phyloP scores from a whole-genome alignment of 371 early-diverging fungal genomes.

The Globomyces sp. region DNA sequence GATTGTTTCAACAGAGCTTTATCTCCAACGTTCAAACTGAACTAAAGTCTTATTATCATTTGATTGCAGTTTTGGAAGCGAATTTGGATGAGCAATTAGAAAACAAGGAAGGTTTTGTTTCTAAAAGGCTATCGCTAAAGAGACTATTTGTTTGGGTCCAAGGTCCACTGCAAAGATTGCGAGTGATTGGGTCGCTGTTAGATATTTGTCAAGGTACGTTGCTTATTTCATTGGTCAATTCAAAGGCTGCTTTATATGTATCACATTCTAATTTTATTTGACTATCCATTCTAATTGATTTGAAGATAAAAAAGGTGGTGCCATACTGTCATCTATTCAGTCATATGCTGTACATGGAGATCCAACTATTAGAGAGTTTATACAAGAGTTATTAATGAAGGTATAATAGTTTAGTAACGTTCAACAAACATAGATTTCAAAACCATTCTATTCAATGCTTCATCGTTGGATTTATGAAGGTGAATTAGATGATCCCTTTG shows the following conservation, averaged over 20 bases:
- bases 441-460: slow-evolving; percentile 87
- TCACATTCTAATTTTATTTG: too few relatives aligned
- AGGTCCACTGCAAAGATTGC: slow-evolving; percentile 70
- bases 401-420: slow-evolving; percentile 28
- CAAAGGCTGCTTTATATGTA: too few relatives aligned
- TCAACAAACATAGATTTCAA: slow-evolving; percentile 55
- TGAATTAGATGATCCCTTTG: slow-evolving; percentile 89
- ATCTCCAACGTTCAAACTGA: slow-evolving; percentile 13
- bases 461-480: slow-evolving; percentile 94
- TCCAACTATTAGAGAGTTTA: slow-evolving; percentile 75
- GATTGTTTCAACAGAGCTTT: slow-evolving; percentile 36
- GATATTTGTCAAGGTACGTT: slow-evolving; percentile 43
- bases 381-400: slow-evolving; percentile 63
- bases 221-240: not conserved
- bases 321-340: slow-evolving; percentile 74
- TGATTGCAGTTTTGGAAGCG: slow-evolving; percentile 82
- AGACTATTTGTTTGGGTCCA: slow-evolving; percentile 86
- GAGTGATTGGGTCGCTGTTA: slow-evolving; percentile 33
- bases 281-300: not conserved
- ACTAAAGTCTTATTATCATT: slow-evolving; percentile 47
- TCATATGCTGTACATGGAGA: slow-evolving; percentile 87
- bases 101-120: slow-evolving; percentile 22
- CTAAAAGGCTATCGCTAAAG: slow-evolving; percentile 67
- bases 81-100: slow-evolving; percentile 77
- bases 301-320: slow-evolving; percentile 68